phyloP scores from a whole-genome alignment of 75 land plant genomes.

The Azolla pinnata region DNA sequence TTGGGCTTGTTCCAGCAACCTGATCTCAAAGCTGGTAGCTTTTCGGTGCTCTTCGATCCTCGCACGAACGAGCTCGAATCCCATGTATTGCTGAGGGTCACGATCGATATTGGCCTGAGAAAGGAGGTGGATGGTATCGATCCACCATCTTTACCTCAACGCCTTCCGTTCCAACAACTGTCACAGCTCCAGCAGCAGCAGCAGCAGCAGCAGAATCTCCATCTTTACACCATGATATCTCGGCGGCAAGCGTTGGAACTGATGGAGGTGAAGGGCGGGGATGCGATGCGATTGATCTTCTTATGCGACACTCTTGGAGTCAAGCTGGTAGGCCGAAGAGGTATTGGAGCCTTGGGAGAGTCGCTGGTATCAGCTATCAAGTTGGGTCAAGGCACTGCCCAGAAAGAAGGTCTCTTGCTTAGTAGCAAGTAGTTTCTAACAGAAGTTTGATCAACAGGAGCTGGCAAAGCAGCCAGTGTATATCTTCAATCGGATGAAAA shows the following conservation, averaged over 20 bases:
- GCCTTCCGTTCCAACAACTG: conserved; percentile 54
- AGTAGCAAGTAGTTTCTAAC: conserved; percentile 42
- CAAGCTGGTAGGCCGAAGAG: conserved; percentile 88
- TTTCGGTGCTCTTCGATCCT: conserved; percentile 64
- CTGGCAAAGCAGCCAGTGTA: not conserved
- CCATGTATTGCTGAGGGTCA: conserved; percentile 61
- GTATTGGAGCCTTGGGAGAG: conserved; percentile 76
- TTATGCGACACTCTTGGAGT: conserved; percentile 77
- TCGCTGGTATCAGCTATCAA: conserved; percentile 71
- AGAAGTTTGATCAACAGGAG: not conserved
- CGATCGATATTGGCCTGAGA: conserved; percentile 36
- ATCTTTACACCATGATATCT: conserved; percentile 69
- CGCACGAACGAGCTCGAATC: conserved; percentile 57
- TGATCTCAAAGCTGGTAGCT: conserved; percentile 87
- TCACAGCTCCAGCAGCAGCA: too few relatives aligned
- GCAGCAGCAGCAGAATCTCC: conserved; percentile 64
- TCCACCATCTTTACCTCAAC: conserved; percentile 36
- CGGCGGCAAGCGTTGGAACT: conserved; percentile 84
- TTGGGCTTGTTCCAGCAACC: conserved; percentile 85
- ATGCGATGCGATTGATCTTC: conserved; percentile 60
- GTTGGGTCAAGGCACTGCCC: conserved; percentile 49
- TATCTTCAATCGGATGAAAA: too few relatives aligned
- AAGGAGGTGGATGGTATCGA: conserved; percentile 44
- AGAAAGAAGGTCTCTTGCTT: conserved; percentile 42
- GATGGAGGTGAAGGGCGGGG: conserved; percentile 89